phyloP scores from a whole-genome alignment of 306 rosid genomes.

The Spatholobus suberectus region DNA sequence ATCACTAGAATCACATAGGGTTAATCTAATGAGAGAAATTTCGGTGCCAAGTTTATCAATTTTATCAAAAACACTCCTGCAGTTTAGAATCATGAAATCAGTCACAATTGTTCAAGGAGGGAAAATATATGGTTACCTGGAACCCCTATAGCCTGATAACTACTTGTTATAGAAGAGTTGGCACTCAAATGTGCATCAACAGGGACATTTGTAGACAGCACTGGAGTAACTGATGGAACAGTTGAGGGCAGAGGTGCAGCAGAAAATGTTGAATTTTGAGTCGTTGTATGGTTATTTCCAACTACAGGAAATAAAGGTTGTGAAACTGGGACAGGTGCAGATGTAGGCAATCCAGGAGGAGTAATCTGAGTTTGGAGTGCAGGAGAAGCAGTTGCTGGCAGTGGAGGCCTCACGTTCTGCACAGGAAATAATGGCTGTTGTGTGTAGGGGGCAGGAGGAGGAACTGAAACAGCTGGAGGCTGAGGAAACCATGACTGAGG shows the following conservation, averaged over 20 bases:
- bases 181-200: conserved; percentile 59
- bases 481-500: conserved; percentile 92
- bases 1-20: conserved; percentile 27
- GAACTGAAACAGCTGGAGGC: conserved; percentile 72
- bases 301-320: conserved; percentile 98
- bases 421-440: conserved; percentile 98
- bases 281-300: conserved; percentile 64
- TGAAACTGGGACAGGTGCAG: conserved; percentile 76
- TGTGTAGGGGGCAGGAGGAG: conserved; percentile 72
- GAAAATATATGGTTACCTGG: conserved; percentile 56
- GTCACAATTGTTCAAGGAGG: conserved; percentile 5
- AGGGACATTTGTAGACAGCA: conserved; percentile 51
- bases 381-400: conserved; percentile 62
- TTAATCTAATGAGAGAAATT: conserved; percentile 3
- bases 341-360: conserved; percentile 84
- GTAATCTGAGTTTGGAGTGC: conserved; percentile 66
- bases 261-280: conserved; percentile 74
- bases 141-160: conserved; percentile 53
- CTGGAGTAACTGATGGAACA: conserved; percentile 56
- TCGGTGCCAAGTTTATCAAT: not conserved
- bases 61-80: conserved; percentile 2
- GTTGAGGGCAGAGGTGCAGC: conserved; percentile 60
- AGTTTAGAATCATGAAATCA: not conserved
- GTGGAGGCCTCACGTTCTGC: conserved; percentile 80
- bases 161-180: conserved; percentile 52